A percentile compares a stretch with the other conserved stretches of the same genome.
Conservation (phyloP, 2,329 filamentous ascomycete genomes). For the Penicillium frequentans region DNA sequence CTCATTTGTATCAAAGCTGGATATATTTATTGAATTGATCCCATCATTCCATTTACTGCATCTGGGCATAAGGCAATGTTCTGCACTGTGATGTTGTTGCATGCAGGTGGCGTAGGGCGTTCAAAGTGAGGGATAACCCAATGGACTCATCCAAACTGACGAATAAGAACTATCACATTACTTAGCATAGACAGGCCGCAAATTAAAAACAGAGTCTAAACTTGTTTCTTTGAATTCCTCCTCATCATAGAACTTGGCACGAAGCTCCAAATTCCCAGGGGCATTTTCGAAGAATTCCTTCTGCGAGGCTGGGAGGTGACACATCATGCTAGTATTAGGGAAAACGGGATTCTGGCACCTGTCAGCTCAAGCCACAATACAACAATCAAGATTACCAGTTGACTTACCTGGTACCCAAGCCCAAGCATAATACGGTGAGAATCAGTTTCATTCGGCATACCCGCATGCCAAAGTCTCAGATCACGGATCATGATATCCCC, state of each 20-base stretch:
- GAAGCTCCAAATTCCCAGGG: neutral
- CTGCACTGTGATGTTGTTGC: too few relatives aligned
- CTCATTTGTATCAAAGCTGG: too few relatives aligned
- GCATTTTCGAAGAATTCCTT: neutral
- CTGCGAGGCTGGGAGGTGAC: neutral
- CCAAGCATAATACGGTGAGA: constrained; percentile 56
- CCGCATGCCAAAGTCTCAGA: constrained; percentile 63
- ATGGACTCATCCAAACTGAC: too few relatives aligned
- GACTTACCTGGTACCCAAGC: neutral
- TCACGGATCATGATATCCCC: constrained; percentile 61
- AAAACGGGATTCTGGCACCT: neutral
- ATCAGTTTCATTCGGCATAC: constrained; percentile 58
- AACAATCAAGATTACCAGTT: neutral
- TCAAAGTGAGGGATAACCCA: too few relatives aligned
- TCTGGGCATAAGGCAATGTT: too few relatives aligned
- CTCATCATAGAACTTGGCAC: neutral
- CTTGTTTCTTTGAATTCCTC: neutral
- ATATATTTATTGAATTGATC: too few relatives aligned
- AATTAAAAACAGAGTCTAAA: neutral
- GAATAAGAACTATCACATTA: neutral
- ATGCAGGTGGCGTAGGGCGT: too few relatives aligned
- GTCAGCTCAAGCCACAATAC: neutral
- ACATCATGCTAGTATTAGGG: constrained; percentile 1
- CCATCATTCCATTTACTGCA: too few relatives aligned
- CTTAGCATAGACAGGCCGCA: neutral